phyloP scores from a whole-genome alignment of 768 basidiomycete species.

The Auricularia heimuer region DNA sequence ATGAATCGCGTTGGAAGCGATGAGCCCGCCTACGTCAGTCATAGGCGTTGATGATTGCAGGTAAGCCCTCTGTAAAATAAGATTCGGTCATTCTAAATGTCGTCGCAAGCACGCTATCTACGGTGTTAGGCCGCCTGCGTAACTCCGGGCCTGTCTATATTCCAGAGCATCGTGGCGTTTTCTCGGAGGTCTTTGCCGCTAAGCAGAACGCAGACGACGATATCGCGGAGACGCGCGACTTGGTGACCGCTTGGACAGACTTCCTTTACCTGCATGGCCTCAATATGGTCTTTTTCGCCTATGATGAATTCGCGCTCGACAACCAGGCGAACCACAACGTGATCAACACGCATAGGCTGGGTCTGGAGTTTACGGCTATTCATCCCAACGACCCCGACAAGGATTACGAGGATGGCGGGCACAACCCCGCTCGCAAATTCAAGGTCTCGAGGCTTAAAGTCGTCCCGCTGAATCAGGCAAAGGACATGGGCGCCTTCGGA shows the following conservation, averaged over 20 bases:
- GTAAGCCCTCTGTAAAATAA: too few relatives aligned
- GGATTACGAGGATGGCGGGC: background rate
- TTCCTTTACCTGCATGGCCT: background rate
- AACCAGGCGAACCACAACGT: background rate
- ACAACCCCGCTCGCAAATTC: background rate
- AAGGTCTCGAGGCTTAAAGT: background rate
- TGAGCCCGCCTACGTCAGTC: too few relatives aligned
- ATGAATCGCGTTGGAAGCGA: too few relatives aligned
- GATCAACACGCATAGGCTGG: background rate
- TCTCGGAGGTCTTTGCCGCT: background rate
- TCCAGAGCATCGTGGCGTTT: background rate
- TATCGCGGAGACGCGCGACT: background rate
- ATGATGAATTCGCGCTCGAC: background rate
- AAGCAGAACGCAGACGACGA: background rate
- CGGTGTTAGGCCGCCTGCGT: too few relatives aligned
- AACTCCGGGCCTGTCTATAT: background rate
- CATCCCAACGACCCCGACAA: background rate
- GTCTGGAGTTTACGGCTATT: background rate
- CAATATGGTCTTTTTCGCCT: background rate
- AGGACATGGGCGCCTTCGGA: background rate
- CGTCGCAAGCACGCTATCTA: too few relatives aligned
- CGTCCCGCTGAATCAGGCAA: background rate
- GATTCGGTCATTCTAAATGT: too few relatives aligned
- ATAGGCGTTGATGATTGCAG: too few relatives aligned
- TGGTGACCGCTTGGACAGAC: background rate